Percentiles rank a stretch among this genome's conserved stretches.
Evolutionary conservation across 2,329 filamentous ascomycete genomes (phyloP).

Genomic region (Nigrospora oryzae): DNA sequence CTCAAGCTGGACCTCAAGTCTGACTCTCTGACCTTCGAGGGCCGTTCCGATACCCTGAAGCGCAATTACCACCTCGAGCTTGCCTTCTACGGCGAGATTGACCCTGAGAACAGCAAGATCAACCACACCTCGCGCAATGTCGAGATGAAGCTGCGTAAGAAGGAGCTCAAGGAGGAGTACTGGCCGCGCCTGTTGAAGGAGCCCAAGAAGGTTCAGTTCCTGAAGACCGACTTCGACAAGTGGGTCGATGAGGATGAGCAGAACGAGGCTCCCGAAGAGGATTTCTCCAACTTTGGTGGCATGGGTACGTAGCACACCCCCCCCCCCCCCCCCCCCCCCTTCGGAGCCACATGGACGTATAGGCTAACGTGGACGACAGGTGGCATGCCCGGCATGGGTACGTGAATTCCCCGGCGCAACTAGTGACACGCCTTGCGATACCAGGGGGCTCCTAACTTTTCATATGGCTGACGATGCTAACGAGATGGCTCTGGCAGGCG

Average conservation of each 20-base stretch:
- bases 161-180: constrained; percentile 88
- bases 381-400: constrained; percentile 39
- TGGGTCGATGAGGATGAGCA: constrained; percentile 99
- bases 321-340: neutral
- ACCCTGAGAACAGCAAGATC: constrained; percentile 73
- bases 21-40: constrained; percentile 70
- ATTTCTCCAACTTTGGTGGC: constrained; percentile 59
- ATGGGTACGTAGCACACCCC: constrained; percentile 48
- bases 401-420: constrained; percentile 14
- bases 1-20: constrained; percentile 80
- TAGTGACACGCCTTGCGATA: too few species aligned
- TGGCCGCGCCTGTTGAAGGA: constrained; percentile 96
- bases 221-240: constrained; percentile 99
- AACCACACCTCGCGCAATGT: constrained; percentile 84
- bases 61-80: constrained; percentile 78
- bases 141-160: constrained; percentile 91
- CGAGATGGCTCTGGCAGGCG: too few species aligned
- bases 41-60: constrained; percentile 77
- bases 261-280: constrained; percentile 78
- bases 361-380: constrained; percentile 23
- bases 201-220: constrained; percentile 79
- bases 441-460: too few species aligned
- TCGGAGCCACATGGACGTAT: constrained; percentile 1
- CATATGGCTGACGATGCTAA: too few species aligned
- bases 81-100: constrained; percentile 86